Evolutionary conservation across 1,284 basidiomycete species (phyloP).

Genomic region (Cystobasidium sp.): DNA sequence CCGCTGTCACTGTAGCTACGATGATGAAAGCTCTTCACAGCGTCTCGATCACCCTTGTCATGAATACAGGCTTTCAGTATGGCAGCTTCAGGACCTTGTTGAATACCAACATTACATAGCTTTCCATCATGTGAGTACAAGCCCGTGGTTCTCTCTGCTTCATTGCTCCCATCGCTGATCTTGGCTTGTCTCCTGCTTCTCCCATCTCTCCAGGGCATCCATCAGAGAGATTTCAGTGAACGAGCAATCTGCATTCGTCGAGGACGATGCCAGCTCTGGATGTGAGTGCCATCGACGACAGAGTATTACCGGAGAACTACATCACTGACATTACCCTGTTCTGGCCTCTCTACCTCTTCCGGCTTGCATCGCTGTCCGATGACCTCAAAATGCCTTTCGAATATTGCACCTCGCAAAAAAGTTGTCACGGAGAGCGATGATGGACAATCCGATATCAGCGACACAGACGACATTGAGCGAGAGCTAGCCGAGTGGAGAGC

Average conservation of each 20-base stretch:
- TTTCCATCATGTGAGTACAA: constrained; percentile 5
- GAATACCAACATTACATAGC: not conserved
- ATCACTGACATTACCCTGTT: not conserved
- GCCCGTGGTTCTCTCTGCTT: not conserved
- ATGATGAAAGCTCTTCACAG: too few species aligned
- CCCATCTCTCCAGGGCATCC: constrained; percentile 2
- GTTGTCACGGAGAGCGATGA: constrained; percentile 43
- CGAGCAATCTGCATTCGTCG: constrained; percentile 22
- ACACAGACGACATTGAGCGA: constrained; percentile 46
- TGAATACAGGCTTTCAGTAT: not conserved
- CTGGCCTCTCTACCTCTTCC: not conserved
- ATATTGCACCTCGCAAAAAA: constrained; percentile 4
- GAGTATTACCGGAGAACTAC: not conserved
- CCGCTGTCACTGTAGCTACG: too few species aligned
- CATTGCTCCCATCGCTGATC: not conserved
- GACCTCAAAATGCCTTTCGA: not conserved
- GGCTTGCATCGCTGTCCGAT: too few species aligned
- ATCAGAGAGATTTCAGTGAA: constrained; percentile 30
- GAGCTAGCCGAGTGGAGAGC: constrained; percentile 48
- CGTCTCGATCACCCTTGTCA: not conserved
- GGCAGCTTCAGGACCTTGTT: not conserved
- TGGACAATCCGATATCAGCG: constrained; percentile 36
- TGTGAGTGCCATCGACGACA: constrained; percentile 9
- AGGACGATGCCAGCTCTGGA: constrained; percentile 34
- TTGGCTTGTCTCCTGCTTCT: not conserved